A percentile compares a stretch with the other conserved stretches of the same genome.
phyloP scores from a whole-genome alignment of 2,329 filamentous ascomycete genomes.

The Tolypocladium nubicola region DNA sequence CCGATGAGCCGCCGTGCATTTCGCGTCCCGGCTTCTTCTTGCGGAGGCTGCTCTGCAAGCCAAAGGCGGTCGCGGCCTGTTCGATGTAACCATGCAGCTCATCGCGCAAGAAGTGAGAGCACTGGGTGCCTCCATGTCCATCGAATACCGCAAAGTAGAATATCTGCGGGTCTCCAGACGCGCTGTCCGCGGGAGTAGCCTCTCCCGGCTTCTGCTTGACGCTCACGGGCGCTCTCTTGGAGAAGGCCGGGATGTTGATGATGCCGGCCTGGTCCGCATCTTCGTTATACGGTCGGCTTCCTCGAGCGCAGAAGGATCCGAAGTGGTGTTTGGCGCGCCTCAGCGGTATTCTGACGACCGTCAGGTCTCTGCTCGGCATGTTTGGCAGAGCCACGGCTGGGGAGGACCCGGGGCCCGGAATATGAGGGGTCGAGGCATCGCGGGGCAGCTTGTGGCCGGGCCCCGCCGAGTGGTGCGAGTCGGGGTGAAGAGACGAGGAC shows the following conservation, averaged over 20 bases:
- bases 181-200: conserved; percentile 61
- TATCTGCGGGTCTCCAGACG: conserved; percentile 83
- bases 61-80: conserved; percentile 64
- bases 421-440: conserved; percentile 73
- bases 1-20: background rate
- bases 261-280: conserved; percentile 91
- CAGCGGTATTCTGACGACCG: conserved; percentile 88
- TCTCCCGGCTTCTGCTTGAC: conserved; percentile 41
- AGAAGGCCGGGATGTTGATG: conserved; percentile 86
- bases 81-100: conserved; percentile 85
- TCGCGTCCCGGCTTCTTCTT: conserved; percentile 25
- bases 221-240: conserved; percentile 66
- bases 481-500: conserved; percentile 84
- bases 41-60: conserved; percentile 64
- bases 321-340: conserved; percentile 95
- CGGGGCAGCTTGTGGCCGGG: conserved; percentile 80
- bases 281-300: conserved; percentile 82
- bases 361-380: conserved; percentile 62
- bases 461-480: conserved; percentile 53
- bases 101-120: conserved; percentile 76
- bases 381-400: conserved; percentile 50
- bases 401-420: conserved; percentile 38
- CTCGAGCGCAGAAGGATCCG: conserved; percentile 67
- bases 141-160: conserved; percentile 98
- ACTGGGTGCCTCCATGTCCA: conserved; percentile 84